Conservation (phyloP, 2,329 filamentous ascomycete species). For the Scedosporium dehoogii region DNA sequence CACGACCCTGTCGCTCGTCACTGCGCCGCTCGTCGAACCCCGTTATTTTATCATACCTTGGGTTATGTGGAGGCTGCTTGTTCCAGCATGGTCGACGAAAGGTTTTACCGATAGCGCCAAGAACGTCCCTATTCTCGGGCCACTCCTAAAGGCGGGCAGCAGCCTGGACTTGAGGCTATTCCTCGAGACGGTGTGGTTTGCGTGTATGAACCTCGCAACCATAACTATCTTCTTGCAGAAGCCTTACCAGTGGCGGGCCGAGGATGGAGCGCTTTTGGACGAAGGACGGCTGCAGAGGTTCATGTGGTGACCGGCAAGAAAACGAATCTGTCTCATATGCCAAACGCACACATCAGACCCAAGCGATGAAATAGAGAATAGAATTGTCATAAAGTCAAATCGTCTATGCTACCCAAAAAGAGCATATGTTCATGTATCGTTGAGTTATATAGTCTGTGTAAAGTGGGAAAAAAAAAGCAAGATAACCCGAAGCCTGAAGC, state of each 20-base stretch:
- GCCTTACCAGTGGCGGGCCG: slow-evolving; percentile 56
- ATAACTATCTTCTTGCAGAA: slow-evolving; percentile 61
- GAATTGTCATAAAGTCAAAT: not conserved
- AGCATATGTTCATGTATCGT: slow-evolving; percentile 2
- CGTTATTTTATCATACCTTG: slow-evolving; percentile 94
- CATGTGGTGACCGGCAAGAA: slow-evolving; percentile 53
- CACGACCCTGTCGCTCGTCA: slow-evolving; percentile 69
- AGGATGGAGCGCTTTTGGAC: slow-evolving; percentile 42
- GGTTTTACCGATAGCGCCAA: not conserved
- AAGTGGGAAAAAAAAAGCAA: not conserved
- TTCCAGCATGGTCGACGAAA: slow-evolving; percentile 41
- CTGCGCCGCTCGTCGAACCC: slow-evolving; percentile 87
- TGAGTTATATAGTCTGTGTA: not conserved
- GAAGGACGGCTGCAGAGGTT: slow-evolving; percentile 59
- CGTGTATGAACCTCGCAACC: slow-evolving; percentile 53
- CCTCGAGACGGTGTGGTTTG: slow-evolving; percentile 60
- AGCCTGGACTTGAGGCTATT: slow-evolving; percentile 36
- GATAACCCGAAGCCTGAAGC: not conserved
- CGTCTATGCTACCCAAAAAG: slow-evolving; percentile 7
- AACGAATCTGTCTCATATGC: not conserved
- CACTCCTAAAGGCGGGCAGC: slow-evolving; percentile 8
- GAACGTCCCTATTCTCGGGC: not conserved
- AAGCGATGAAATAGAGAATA: not conserved
- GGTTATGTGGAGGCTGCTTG: slow-evolving; percentile 80
- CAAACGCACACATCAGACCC: not conserved